phyloP scores from a whole-genome alignment of 176 grass and related monocot species.

The Zea mays region DNA sequence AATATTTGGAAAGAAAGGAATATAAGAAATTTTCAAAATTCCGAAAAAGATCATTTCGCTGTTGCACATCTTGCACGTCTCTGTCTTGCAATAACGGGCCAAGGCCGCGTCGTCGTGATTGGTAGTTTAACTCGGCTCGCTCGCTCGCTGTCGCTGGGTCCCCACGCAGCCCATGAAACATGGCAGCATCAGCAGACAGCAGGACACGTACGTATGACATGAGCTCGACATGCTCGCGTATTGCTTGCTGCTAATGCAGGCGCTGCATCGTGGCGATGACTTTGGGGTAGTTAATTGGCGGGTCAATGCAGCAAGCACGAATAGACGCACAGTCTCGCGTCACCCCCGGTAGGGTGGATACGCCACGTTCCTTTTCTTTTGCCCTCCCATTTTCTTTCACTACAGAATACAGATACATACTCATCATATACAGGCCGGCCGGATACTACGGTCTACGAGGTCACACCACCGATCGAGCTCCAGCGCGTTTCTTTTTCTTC shows the following conservation, averaged over 20 bases:
- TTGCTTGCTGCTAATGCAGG: background rate
- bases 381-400: no score
- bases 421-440: background rate
- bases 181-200: background rate
- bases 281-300: background rate
- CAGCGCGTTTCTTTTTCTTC: background rate
- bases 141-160: background rate
- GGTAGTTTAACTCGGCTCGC: background rate
- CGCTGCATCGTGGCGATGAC: background rate
- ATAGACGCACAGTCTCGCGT: background rate
- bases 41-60: no score
- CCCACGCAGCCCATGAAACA: background rate
- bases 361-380: background rate
- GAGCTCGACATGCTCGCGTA: background rate
- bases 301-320: constrained; percentile 9
- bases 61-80: no score
- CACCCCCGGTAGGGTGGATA: background rate
- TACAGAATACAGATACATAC: background rate
- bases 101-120: background rate
- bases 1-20: no score
- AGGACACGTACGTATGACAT: background rate
- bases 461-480: background rate
- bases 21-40: no score
- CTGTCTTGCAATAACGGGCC: background rate
- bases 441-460: background rate